These are phyloP conservation scores for Wickerhamiella azymoides DNA, from an alignment of 805 yeast species.

Conservation along the genomic window DNA sequence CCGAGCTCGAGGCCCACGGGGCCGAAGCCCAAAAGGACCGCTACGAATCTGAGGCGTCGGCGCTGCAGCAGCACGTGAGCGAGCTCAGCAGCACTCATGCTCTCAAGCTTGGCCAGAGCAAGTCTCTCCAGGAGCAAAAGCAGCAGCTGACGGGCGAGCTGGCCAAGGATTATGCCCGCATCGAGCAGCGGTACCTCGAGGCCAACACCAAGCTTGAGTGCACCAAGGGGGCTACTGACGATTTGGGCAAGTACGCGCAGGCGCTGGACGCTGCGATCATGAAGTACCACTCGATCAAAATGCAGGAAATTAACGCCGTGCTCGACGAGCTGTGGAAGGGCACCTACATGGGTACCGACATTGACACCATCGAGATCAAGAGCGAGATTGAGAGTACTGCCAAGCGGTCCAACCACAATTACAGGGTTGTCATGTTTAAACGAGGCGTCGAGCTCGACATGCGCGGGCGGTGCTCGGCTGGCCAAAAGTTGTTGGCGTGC, in stretches of 20 bases:
- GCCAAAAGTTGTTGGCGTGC: constrained; percentile 88
- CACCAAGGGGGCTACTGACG: constrained; percentile 61
- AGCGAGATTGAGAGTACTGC: constrained; percentile 52
- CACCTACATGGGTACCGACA: constrained; percentile 91
- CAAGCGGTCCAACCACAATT: constrained; percentile 60
- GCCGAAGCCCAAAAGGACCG: constrained; percentile 48
- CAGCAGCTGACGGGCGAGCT: constrained; percentile 43
- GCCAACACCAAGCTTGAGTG: constrained; percentile 71
- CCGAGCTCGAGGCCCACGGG: constrained; percentile 35
- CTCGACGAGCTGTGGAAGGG: constrained; percentile 86
- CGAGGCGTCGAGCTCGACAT: constrained; percentile 85
- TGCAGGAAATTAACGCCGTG: constrained; percentile 82
- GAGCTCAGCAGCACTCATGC: constrained; percentile 51
- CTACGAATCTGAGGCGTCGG: constrained; percentile 44
- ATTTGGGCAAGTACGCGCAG: constrained; percentile 63
- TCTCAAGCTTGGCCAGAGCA: constrained; percentile 71
- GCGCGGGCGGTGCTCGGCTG: constrained; percentile 98
- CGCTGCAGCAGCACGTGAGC: constrained; percentile 38
- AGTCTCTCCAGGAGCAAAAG: constrained; percentile 66
- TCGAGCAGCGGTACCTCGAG: constrained; percentile 46
- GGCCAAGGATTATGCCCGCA: constrained; percentile 52
- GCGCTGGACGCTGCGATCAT: constrained; percentile 88
- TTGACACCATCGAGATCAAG: constrained; percentile 74
- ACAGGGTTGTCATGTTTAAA: constrained; percentile 89
- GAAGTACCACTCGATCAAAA: constrained; percentile 79